Conservation (phyloP, 352 stramenopile genomes). For the Globisporangium camurandrum region DNA sequence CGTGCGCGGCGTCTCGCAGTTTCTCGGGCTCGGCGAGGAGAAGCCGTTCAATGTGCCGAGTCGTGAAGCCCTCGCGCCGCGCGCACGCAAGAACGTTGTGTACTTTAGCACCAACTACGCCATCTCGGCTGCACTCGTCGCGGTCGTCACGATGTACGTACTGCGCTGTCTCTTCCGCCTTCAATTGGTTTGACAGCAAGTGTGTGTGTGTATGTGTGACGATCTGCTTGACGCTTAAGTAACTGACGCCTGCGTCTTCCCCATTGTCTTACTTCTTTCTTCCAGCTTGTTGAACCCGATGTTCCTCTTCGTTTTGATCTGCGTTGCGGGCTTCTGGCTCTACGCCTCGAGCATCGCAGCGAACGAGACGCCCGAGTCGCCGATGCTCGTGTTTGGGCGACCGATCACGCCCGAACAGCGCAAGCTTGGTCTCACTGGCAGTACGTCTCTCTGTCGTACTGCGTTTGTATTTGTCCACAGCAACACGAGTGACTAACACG, state of each 20-base stretch:
- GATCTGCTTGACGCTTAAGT: neutral
- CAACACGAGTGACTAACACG: neutral
- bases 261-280: neutral
- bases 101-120: slow-evolving; percentile 85
- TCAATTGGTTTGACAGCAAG: neutral
- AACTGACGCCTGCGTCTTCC: neutral
- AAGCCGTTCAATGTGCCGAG: slow-evolving; percentile 80
- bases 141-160: slow-evolving; percentile 76
- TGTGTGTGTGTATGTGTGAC: slow-evolving; percentile 1
- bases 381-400: slow-evolving; percentile 65
- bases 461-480: neutral
- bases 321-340: slow-evolving; percentile 70
- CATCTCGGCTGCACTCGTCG: slow-evolving; percentile 64
- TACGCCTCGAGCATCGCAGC: slow-evolving; percentile 66
- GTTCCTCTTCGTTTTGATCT: slow-evolving; percentile 85
- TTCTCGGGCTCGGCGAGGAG: slow-evolving; percentile 79
- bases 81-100: slow-evolving; percentile 70
- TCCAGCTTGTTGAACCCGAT: slow-evolving; percentile 74
- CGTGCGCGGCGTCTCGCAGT: slow-evolving; percentile 68
- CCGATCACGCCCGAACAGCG: slow-evolving; percentile 67
- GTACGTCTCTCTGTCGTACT: slow-evolving; percentile 23
- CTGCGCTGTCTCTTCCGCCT: neutral
- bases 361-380: slow-evolving; percentile 63
- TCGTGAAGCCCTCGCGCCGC: slow-evolving; percentile 48
- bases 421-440: slow-evolving; percentile 68